Evolutionary conservation across 305 asterid genomes (phyloP).

Genomic region (Ilex paraguariensis): DNA sequence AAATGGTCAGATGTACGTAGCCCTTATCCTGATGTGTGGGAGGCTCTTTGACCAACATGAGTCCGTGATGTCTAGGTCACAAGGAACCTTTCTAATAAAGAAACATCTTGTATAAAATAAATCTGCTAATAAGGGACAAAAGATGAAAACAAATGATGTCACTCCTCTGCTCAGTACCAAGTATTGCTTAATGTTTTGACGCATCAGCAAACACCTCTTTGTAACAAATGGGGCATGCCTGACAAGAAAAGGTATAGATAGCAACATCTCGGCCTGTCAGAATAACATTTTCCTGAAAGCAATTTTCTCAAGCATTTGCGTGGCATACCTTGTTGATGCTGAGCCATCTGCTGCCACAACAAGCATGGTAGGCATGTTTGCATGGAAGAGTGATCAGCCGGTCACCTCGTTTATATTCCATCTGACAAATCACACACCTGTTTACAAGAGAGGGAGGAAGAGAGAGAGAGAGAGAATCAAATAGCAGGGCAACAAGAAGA

Average conservation of each 20-base stretch:
- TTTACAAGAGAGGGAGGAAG: too few species aligned
- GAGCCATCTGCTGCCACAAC: conserved; percentile 90
- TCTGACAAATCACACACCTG: conserved; percentile 92
- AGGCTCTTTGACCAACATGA: too few species aligned
- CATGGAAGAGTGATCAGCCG: conserved; percentile 80
- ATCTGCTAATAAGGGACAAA: background rate
- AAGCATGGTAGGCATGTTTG: conserved; percentile 71
- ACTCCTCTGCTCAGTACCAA: background rate
- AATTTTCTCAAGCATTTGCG: conserved; percentile 2
- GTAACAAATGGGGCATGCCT: conserved; percentile 98
- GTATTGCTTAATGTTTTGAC: conserved; percentile 31
- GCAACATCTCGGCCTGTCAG: background rate
- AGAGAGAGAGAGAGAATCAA: too few species aligned
- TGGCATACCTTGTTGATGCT: conserved; percentile 73
- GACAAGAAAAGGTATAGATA: conserved; percentile 23
- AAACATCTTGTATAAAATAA: too few species aligned
- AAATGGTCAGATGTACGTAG: too few species aligned
- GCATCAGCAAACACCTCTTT: conserved; percentile 58
- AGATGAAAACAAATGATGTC: background rate
- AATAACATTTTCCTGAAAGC: background rate
- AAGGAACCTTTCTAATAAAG: too few species aligned
- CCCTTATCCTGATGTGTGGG: too few species aligned
- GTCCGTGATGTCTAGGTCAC: too few species aligned
- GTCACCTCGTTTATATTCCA: conserved; percentile 87
- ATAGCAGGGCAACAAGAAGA: too few species aligned